phyloP scores from a whole-genome alignment of 495 filamentous ascomycete species.

The Delitschia confertaspora region DNA sequence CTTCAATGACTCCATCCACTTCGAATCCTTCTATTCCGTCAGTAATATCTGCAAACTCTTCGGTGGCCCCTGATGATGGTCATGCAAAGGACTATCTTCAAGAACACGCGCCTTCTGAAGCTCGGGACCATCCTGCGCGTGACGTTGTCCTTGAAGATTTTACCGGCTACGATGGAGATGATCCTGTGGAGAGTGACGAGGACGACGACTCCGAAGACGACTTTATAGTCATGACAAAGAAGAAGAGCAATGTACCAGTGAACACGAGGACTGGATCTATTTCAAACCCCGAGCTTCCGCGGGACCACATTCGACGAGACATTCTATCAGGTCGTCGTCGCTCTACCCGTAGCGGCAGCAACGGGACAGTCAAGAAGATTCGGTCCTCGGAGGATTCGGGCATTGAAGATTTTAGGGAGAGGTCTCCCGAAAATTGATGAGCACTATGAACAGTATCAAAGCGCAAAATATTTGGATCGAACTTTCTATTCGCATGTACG shows the following conservation, averaged over 20 bases:
- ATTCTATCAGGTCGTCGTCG: slow-evolving; percentile 8
- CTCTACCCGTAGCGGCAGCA: slow-evolving; percentile 29
- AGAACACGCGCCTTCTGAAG: slow-evolving; percentile 17
- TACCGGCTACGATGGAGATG: slow-evolving; percentile 44
- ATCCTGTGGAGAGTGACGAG: slow-evolving; percentile 29
- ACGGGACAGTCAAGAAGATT: slow-evolving; percentile 33
- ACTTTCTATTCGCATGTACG: too few relatives aligned
- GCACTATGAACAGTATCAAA: too few relatives aligned
- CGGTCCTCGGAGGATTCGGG: not conserved
- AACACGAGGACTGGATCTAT: slow-evolving; percentile 22
- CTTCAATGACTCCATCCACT: slow-evolving; percentile 36
- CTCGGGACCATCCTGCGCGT: slow-evolving; percentile 30
- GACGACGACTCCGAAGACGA: slow-evolving; percentile 30
- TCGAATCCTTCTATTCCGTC: slow-evolving; percentile 41
- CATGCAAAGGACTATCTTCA: slow-evolving; percentile 2
- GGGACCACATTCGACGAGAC: slow-evolving; percentile 12
- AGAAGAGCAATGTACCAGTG: slow-evolving; percentile 6
- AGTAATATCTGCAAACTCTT: slow-evolving; percentile 36
- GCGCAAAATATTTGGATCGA: too few relatives aligned
- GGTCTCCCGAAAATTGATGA: not conserved
- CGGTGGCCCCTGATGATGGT: slow-evolving; percentile 30
- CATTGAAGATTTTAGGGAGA: not conserved
- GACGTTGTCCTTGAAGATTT: slow-evolving; percentile 38
- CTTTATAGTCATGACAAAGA: slow-evolving; percentile 27
- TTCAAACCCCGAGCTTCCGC: slow-evolving; percentile 25